A percentile compares a stretch with the other conserved stretches of the same genome.
phyloP scores from a whole-genome alignment of 805 yeast genomes.

The Candida gorgasii region DNA sequence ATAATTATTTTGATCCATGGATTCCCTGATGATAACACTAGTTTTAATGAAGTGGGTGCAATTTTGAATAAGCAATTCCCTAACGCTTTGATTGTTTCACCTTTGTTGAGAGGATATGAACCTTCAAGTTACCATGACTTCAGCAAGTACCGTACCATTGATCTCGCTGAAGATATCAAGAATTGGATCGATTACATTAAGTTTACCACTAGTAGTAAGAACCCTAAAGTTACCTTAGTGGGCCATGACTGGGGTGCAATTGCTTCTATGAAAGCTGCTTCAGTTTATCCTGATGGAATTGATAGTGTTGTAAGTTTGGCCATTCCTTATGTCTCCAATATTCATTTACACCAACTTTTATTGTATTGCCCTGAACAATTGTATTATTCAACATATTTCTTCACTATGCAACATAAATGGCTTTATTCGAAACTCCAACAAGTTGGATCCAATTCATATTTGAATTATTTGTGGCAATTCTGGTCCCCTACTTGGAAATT shows the following conservation, averaged over 20 bases:
- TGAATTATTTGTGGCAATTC: constrained; percentile 33
- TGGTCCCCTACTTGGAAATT: constrained; percentile 45
- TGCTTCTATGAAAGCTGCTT: constrained; percentile 34
- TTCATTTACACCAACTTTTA: constrained; percentile 27
- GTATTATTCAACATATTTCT: constrained; percentile 35
- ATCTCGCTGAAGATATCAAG: constrained; percentile 35
- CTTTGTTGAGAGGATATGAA: constrained; percentile 41
- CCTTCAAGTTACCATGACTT: constrained; percentile 25
- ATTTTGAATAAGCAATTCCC: constrained; percentile 17
- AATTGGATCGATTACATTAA: constrained; percentile 29
- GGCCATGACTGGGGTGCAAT: constrained; percentile 51
- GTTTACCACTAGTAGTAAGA: constrained; percentile 9
- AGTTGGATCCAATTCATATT: constrained; percentile 22
- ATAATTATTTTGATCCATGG: constrained; percentile 34
- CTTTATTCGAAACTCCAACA: constrained; percentile 24
- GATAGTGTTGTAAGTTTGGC: constrained; percentile 38
- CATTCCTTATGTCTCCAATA: constrained; percentile 35
- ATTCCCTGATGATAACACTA: constrained; percentile 39
- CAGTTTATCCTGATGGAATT: constrained; percentile 33
- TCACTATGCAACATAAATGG: constrained; percentile 34
- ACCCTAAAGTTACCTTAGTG: constrained; percentile 33
- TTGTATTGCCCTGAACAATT: constrained; percentile 36
- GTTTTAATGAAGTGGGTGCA: constrained; percentile 22
- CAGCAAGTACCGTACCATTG: constrained; percentile 25
- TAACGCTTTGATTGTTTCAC: constrained; percentile 29